Evolutionary conservation across 148 eudicot genomes (phyloP).

Genomic region (Cornus kousa): DNA sequence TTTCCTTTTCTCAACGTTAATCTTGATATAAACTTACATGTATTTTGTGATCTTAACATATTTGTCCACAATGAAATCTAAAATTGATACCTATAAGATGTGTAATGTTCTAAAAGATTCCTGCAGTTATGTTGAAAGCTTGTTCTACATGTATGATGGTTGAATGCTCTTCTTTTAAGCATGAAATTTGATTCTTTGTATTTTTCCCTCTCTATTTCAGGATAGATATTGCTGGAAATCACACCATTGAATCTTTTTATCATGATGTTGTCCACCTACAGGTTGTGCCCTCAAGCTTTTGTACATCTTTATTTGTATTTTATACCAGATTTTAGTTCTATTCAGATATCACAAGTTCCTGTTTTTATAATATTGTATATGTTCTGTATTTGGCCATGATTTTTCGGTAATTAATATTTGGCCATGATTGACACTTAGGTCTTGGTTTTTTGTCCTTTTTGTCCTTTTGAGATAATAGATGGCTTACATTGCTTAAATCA

Average conservation of each 20-base stretch:
- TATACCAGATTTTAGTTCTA: background rate
- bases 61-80: background rate
- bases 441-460: background rate
- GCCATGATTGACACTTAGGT: background rate
- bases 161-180: background rate
- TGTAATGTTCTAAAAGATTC: background rate
- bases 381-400: background rate
- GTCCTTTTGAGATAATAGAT: background rate
- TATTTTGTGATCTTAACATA: background rate
- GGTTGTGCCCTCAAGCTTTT: slow-evolving; percentile 28
- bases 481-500: background rate
- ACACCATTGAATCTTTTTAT: slow-evolving; percentile 63
- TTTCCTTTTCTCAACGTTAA: background rate
- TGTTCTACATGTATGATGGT: background rate
- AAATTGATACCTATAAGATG: background rate
- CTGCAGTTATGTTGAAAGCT: background rate
- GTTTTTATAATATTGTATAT: background rate
- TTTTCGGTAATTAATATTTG: background rate
- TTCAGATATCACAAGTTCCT: background rate
- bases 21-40: background rate
- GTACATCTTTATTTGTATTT: background rate
- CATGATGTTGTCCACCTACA: slow-evolving; percentile 73
- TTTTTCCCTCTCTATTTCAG: slow-evolving; percentile 39
- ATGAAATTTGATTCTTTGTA: background rate
- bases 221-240: slow-evolving; percentile 70